Evolutionary conservation across 1,284 basidiomycete genomes (phyloP).

Genomic region (Austroboletus rostrupii): DNA sequence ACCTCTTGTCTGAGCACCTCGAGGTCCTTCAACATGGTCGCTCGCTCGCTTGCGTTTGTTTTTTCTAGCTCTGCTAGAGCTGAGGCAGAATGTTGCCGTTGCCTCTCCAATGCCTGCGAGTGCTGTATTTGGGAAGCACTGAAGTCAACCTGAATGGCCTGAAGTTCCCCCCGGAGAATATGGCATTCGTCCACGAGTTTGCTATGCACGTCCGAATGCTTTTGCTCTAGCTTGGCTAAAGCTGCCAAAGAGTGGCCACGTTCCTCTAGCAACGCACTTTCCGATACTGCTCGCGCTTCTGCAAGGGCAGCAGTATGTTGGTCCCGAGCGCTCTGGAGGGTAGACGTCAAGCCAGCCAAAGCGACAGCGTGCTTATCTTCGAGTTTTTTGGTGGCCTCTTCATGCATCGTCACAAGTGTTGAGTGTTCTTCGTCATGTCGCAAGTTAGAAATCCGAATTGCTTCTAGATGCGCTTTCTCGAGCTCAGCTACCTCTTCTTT

Average conservation of each 20-base stretch:
- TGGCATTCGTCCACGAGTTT: constrained; percentile 28
- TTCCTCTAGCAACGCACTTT: constrained; percentile 38
- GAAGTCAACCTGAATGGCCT: constrained; percentile 17
- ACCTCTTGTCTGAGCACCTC: constrained; percentile 58
- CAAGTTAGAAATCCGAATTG: constrained; percentile 26
- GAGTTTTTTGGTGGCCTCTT: constrained; percentile 39
- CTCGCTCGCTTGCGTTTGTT: constrained; percentile 34
- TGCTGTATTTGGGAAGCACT: constrained; percentile 14
- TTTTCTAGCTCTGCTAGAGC: constrained; percentile 33
- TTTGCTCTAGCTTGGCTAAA: constrained; percentile 36
- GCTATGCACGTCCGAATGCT: constrained; percentile 29
- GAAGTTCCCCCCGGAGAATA: constrained; percentile 25
- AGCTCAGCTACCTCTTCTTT: constrained; percentile 48
- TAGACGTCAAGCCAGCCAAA: constrained; percentile 40
- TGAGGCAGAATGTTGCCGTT: constrained; percentile 33
- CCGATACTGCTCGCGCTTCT: constrained; percentile 35
- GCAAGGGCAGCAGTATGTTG: constrained; percentile 44
- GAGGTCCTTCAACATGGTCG: constrained; percentile 46
- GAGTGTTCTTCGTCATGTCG: constrained; percentile 35
- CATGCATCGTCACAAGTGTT: constrained; percentile 34
- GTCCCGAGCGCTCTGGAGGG: constrained; percentile 43
- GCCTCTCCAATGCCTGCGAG: constrained; percentile 27
- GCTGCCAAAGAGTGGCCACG: constrained; percentile 36
- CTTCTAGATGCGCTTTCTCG: constrained; percentile 42
- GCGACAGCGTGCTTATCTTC: constrained; percentile 45